phyloP scores from a whole-genome alignment of 257 asterid species.

The Solanum peruvianum region DNA sequence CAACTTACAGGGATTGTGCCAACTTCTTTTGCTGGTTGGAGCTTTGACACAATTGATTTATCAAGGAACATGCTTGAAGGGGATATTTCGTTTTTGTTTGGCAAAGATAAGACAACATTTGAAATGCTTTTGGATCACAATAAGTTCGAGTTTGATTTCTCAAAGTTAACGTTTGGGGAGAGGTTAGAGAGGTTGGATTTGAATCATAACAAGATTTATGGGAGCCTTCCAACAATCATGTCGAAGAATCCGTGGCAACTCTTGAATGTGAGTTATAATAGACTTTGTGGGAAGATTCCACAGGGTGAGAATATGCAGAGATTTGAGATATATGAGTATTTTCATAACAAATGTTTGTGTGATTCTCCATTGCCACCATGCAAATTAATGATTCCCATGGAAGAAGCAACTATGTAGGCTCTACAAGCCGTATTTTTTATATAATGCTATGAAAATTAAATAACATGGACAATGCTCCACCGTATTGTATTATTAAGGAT shows the following conservation, averaged over 20 bases:
- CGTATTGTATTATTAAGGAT: too few species aligned
- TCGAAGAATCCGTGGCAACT: neutral
- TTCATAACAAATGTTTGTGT: conserved; percentile 37
- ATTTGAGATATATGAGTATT: conserved; percentile 8
- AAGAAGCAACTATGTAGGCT: too few species aligned
- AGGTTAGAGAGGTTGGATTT: conserved; percentile 18
- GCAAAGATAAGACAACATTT: conserved; percentile 14
- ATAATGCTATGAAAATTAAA: too few species aligned
- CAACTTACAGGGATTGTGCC: conserved; percentile 32
- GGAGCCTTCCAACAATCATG: conserved; percentile 32
- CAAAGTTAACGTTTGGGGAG: conserved; percentile 21
- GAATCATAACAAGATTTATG: conserved; percentile 32
- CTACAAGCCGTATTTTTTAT: neutral
- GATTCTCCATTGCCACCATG: conserved; percentile 44
- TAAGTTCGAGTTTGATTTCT: conserved; percentile 26
- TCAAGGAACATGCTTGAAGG: conserved; percentile 32
- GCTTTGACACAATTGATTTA: conserved; percentile 13
- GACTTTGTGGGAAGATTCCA: conserved; percentile 47
- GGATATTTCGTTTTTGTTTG: conserved; percentile 40
- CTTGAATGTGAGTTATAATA: conserved; percentile 33
- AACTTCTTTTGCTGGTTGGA: neutral
- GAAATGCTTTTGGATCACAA: conserved; percentile 19
- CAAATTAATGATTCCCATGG: neutral
- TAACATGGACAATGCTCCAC: too few species aligned
- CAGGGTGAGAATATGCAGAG: conserved; percentile 22